Percentiles rank a stretch among this genome's conserved stretches.
Conservation (phyloP, 441 rosid species). For the Erysimum cheiri region DNA sequence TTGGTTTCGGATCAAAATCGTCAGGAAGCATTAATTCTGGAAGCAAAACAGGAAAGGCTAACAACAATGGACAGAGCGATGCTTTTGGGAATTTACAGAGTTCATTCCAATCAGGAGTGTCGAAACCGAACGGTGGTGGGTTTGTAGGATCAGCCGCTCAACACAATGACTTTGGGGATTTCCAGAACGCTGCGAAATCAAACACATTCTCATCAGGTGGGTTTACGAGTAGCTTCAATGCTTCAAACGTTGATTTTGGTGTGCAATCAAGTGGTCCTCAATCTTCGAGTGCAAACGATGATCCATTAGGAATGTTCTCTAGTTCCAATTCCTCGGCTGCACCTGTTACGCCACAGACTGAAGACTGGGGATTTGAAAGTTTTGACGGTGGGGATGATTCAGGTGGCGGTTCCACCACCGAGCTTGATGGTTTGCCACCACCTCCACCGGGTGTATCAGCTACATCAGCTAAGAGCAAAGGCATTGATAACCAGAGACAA, state of each 20-base stretch:
- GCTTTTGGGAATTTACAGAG: conserved; percentile 67
- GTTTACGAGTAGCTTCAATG: conserved; percentile 46
- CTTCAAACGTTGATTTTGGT: conserved; percentile 60
- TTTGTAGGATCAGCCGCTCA: conserved; percentile 49
- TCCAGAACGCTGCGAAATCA: conserved; percentile 53
- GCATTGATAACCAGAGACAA: conserved; percentile 82
- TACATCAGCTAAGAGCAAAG: conserved; percentile 80
- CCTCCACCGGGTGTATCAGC: conserved; percentile 88
- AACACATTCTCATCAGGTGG: conserved; percentile 55
- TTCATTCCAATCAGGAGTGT: conserved; percentile 49
- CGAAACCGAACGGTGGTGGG: conserved; percentile 40
- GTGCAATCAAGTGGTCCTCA: conserved; percentile 51
- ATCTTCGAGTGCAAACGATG: conserved; percentile 47
- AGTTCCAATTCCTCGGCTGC: conserved; percentile 49
- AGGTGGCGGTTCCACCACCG: conserved; percentile 71
- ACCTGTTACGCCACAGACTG: conserved; percentile 51
- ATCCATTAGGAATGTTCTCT: conserved; percentile 72
- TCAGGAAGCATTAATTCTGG: conserved; percentile 59
- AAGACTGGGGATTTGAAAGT: conserved; percentile 84
- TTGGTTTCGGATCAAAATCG: conserved; percentile 68
- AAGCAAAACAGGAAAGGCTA: conserved; percentile 51
- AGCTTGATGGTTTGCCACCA: conserved; percentile 95
- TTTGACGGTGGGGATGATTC: conserved; percentile 71
- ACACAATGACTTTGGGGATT: conserved; percentile 60
- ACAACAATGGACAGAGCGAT: conserved; percentile 43